Evolutionary conservation across 805 yeast genomes (phyloP).

Genomic region (Ogataea polymorpha): DNA sequence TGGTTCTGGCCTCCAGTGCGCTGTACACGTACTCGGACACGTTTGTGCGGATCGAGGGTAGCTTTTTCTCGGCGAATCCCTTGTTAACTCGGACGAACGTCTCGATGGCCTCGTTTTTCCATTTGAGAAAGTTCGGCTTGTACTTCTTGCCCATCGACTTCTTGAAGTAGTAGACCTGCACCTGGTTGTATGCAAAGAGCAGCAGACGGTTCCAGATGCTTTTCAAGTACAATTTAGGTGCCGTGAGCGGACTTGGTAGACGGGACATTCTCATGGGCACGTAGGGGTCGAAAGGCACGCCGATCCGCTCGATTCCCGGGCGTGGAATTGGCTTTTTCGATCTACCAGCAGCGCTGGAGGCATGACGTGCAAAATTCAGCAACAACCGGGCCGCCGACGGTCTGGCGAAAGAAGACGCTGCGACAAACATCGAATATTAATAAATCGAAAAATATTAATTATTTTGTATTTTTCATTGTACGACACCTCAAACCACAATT

Average conservation of each 20-base stretch:
- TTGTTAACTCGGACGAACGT: conserved; percentile 73
- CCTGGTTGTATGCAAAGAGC: conserved; percentile 64
- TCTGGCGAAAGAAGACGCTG: neutral
- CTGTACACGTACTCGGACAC: conserved; percentile 64
- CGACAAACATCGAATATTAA: conserved; percentile 5
- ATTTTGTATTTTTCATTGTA: neutral
- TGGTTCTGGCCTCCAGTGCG: conserved; percentile 50
- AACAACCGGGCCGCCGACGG: neutral
- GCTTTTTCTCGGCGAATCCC: conserved; percentile 64
- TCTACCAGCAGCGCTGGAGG: conserved; percentile 9
- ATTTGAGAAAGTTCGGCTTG: conserved; percentile 65
- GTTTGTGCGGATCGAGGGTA: conserved; percentile 42
- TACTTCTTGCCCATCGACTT: conserved; percentile 34
- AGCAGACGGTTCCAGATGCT: conserved; percentile 62
- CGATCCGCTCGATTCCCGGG: conserved; percentile 33
- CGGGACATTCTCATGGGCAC: conserved; percentile 49
- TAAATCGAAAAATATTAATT: neutral
- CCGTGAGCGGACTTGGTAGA: conserved; percentile 37
- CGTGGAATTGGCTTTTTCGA: conserved; percentile 22
- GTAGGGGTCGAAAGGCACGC: conserved; percentile 39
- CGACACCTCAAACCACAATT: conserved; percentile 4
- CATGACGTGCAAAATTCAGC: conserved; percentile 10
- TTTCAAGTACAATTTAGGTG: conserved; percentile 42
- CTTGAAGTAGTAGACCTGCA: conserved; percentile 44
- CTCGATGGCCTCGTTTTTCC: conserved; percentile 86